Evolutionary conservation across 1,284 basidiomycete species (phyloP).

Genomic region (Schizophyllum amplum): DNA sequence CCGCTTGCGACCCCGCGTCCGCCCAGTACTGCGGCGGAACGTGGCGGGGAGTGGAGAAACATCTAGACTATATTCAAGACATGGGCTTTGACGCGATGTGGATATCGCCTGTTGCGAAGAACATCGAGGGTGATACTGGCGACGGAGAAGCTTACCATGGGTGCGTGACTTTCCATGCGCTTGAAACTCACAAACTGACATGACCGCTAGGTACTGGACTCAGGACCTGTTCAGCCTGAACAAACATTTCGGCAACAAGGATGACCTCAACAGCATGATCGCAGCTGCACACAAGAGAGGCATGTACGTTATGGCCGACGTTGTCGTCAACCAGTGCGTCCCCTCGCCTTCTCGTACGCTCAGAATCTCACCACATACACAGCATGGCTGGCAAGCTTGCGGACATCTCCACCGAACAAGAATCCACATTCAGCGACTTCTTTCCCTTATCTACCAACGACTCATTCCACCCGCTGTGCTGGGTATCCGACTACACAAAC

Average conservation of each 20-base stretch:
- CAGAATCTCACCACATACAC: constrained; percentile 45
- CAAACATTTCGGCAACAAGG: constrained; percentile 52
- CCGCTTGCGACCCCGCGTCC: constrained; percentile 41
- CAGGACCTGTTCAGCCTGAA: constrained; percentile 55
- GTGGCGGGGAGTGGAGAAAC: constrained; percentile 61
- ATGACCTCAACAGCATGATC: constrained; percentile 57
- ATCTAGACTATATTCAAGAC: constrained; percentile 70
- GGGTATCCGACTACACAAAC: constrained; percentile 46
- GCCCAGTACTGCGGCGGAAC: constrained; percentile 71
- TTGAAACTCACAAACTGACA: background rate
- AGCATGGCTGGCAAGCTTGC: constrained; percentile 23
- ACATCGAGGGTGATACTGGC: constrained; percentile 53
- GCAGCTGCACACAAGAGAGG: constrained; percentile 55
- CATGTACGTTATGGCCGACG: constrained; percentile 77
- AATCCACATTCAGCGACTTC: constrained; percentile 23
- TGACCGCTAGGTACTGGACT: constrained; percentile 43
- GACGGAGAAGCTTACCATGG: constrained; percentile 64
- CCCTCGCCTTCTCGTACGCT: constrained; percentile 27
- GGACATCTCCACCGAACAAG: background rate
- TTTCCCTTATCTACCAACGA: constrained; percentile 26
- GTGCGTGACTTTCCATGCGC: constrained; percentile 18
- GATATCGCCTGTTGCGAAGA: constrained; percentile 58
- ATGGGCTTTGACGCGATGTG: constrained; percentile 73
- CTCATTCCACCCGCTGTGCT: constrained; percentile 29
- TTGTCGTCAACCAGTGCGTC: constrained; percentile 60